Base-by-base conservation (phyloP, 1,284 basidiomycete genomes). In the Ceratobasidium papillatum region DNA sequence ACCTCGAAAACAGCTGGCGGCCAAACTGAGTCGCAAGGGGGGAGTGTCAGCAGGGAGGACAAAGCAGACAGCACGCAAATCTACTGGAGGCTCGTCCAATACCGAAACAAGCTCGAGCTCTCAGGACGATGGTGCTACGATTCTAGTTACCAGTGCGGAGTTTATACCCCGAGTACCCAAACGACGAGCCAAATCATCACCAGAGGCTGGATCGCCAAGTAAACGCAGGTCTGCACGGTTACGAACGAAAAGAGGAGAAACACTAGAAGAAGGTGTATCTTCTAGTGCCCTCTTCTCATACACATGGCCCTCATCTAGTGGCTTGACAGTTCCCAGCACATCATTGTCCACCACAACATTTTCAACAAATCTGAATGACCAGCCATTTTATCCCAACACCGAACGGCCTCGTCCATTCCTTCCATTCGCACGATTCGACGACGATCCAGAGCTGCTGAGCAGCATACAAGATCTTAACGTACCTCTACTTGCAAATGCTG, bases 381-480 rank as follows among this genome's bases (percentile, higher is more conserved):
- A 61, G 32, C 69, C 69, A n/a, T 72, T 72, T 59, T 72, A 72
- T 34, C 69, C 69, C 43, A 58, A 43, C 41, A 41, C 47, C n/a
- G 58, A 52, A 2, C 69, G 69, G 0, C 69, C 58, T 11, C 69
- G 69, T 14, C 69, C 69, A n/a, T 72, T 72, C 52, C 27, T 72
- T 4, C 69, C 69, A 17, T 72, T 72, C 45, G 69, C 69, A 22
- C 69, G 69, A 32, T 72, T 72, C 32, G 69, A 72, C 58, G 38
- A 62, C 47, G 69, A 72, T 14, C 69, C 69, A 62, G 69, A 72
- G 9, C 49, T 72, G 19, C 58, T 72, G 17, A 72, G 69, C 14
- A 72, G 69, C 47, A 72, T 72, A 59, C 56, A 72, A 41, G 69
- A 72, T 32, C 52, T 72, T 1, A 72, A 72, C 25, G 69, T 72